These are phyloP conservation scores for Dendrobium catenatum DNA, from an alignment of 106 monocot species.

Conservation along the genomic window DNA sequence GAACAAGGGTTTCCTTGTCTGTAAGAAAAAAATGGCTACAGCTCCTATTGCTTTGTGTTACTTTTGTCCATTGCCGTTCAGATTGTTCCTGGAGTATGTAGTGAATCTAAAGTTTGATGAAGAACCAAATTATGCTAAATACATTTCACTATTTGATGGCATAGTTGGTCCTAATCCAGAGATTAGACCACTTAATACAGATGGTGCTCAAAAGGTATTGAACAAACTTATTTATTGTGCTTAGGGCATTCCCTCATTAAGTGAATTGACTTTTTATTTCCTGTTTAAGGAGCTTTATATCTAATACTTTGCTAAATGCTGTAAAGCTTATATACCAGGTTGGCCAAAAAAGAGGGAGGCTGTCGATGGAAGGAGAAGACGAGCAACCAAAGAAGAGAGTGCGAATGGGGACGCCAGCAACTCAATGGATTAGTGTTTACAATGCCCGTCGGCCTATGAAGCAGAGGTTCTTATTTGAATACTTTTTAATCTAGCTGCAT, in stretches of 20 bases:
- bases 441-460: constrained; percentile 92
- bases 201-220: constrained; percentile 86
- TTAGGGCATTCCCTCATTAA: background rate
- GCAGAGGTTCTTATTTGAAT: constrained; percentile 48
- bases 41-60: constrained; percentile 66
- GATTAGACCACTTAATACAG: constrained; percentile 76
- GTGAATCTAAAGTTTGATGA: constrained; percentile 91
- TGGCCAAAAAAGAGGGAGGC: constrained; percentile 86
- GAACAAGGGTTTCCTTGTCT: constrained; percentile 90
- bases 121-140: constrained; percentile 88
- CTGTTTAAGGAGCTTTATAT: background rate
- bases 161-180: constrained; percentile 74
- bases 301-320: background rate
- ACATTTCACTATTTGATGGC: constrained; percentile 79
- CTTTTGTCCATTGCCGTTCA: constrained; percentile 75
- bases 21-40: constrained; percentile 96
- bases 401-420: constrained; percentile 85
- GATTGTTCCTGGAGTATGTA: constrained; percentile 72
- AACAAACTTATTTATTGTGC: background rate
- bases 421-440: constrained; percentile 90
- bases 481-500: background rate
- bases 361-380: constrained; percentile 64
- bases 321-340: constrained; percentile 69
- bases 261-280: background rate
- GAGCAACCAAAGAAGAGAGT: constrained; percentile 85